phyloP scores from a whole-genome alignment of 768 basidiomycete species.

The Calocera viscosa region DNA sequence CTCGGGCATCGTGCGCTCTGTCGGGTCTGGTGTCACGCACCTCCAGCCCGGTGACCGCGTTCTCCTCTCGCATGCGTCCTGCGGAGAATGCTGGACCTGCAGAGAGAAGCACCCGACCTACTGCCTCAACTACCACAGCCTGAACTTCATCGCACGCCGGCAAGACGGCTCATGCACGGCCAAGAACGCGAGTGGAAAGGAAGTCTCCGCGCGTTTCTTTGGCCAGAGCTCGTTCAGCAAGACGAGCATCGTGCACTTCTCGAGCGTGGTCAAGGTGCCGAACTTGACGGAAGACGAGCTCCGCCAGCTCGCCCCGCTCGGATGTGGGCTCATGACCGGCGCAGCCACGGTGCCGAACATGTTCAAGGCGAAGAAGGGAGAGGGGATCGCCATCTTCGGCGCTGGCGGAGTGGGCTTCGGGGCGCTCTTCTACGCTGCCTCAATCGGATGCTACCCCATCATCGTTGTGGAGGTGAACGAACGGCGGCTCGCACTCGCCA shows the following conservation, averaged over 20 bases:
- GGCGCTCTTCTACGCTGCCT: background rate
- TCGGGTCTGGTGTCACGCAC: background rate
- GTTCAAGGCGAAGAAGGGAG: background rate
- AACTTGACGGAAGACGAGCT: background rate
- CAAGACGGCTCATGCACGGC: background rate
- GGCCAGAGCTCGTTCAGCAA: background rate
- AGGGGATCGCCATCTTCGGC: slow-evolving; percentile 3
- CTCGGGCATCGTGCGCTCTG: background rate
- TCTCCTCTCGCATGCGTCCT: background rate
- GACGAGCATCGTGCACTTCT: background rate
- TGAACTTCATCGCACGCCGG: slow-evolving; percentile 1
- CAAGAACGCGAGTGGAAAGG: background rate
- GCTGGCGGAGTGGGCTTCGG: slow-evolving; percentile 2
- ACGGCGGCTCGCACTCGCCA: background rate
- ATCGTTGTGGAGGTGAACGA: background rate
- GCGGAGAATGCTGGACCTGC: background rate
- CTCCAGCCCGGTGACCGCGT: background rate
- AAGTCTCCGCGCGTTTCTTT: background rate
- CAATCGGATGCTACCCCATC: background rate
- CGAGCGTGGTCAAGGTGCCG: background rate
- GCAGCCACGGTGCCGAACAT: background rate
- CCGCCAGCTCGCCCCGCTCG: background rate
- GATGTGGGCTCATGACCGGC: background rate
- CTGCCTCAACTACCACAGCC: background rate
- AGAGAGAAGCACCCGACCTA: background rate